Base-by-base conservation (phyloP, 2,329 filamentous ascomycete genomes). In the Thermoascus crustaceus region DNA sequence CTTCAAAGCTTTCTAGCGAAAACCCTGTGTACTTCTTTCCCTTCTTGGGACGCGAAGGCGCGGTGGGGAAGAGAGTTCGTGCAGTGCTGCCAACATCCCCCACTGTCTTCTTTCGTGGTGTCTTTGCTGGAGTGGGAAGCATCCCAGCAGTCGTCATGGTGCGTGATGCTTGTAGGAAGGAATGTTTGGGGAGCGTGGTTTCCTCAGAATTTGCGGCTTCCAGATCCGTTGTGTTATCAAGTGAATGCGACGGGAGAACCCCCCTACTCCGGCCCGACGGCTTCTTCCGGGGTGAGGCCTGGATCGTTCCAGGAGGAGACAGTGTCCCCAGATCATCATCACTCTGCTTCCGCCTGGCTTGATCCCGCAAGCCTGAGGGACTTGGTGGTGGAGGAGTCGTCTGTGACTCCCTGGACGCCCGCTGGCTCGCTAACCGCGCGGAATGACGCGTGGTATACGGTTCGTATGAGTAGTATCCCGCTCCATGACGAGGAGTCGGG, bases 61-160 rank as follows among this genome's bases (percentile, higher is more conserved):
- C 54, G 44, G 58, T 60, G 41, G 68, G 68, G 50, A 76, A 77
- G 18, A 76, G 57, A 18, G 26, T 61, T 40, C 75, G 71, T 18
- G 73, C 68, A 22, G 72, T 68, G 4, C 64, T 53, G 32, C 64
- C 59, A 34, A 71, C 49, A 38, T 68, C 61, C 9, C 57, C 49
- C 14, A 67, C 50, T 3, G 61, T 52, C 44, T 72, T 73, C 59
- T 76, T 78, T 48, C 66, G 66, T 7, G 76, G 76, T 7, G 76
- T 79, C 57, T 79, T 79, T 27, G 69, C 68, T 11, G 76, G 76
- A 14, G 76, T 80, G 2, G 73, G 75, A 10, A 79, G 63, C 66
- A 76, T 72, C 32, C 58, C 61, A 34, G 52, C 50, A 27, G 58
- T 51, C 35, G 56, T 57, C 20, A 42, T 57, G 41, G 52, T 46